Evolutionary conservation across 1,139 yeast genomes (phyloP), one percentile per base, ranked within the genome.

Genomic region (Debaryomyces psychrophilus): DNA sequence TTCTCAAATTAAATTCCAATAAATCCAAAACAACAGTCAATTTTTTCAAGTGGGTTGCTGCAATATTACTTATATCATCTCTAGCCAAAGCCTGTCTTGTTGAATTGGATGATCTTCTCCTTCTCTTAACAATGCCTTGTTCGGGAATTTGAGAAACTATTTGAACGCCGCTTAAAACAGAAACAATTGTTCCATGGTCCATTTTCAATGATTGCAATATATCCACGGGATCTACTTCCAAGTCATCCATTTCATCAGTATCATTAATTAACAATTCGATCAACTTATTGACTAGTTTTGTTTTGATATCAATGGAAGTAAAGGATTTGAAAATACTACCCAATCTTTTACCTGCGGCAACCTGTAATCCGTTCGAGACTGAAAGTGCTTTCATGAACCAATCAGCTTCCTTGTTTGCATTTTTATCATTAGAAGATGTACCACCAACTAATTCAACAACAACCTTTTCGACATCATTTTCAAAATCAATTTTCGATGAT

Each of bases 11-110:
- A 50, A 55, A 69, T 57, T 90, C 97, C 50, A 92, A 71, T 4
- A 90, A 78, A 61, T 93, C 99, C 55, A 95, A 73, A 17, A 90
- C 74, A 34, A 87, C 71, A 0, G 97, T 89, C 40, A 92, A 76
- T 59, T 86, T 89, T 58, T 82, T 83, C 62, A 93, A 71, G 59
- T 90, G 97, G 26, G 73, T 67, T 41, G 90, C 85, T 1, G 97
- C 97, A 66, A 87, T 73, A 45, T 73, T 77, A 18, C 86, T 83
- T 43, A 90, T 78, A 48, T 83, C 87, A 37, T 81, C 84, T 50
- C 83, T 81, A 45, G 86, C 89, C 76, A 89, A 76, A 15, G 85
- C 90, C 55, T 83, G 87, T 62, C 81, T 85, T 7, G 92, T 81
- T 8, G 87, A 80, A 43, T 85, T 80, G 3, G 92, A 85, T 5